Conservation (phyloP, 2,329 filamentous ascomycete genomes). For the Dryadomyces quercus-mongolicae region DNA sequence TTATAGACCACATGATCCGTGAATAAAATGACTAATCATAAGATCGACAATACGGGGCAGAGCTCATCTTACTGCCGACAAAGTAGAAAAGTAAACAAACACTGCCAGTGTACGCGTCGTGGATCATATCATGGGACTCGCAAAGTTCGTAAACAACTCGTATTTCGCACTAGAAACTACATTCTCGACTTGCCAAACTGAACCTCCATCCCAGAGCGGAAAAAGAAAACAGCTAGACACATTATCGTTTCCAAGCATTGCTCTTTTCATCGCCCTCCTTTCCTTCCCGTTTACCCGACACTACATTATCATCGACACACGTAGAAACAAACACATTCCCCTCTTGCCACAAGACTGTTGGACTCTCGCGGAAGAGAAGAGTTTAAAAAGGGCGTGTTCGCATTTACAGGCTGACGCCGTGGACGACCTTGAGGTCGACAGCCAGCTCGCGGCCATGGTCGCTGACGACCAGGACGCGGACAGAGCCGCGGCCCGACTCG, state of each 20-base stretch:
- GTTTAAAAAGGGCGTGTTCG: not conserved
- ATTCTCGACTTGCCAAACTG: not conserved
- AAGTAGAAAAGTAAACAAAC: too few species aligned
- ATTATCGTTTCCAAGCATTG: not conserved
- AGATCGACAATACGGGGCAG: too few species aligned
- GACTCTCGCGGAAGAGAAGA: not conserved
- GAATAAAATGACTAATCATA: too few species aligned
- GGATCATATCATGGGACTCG: too few species aligned
- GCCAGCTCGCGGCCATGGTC: conserved; percentile 88
- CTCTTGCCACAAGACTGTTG: too few species aligned
- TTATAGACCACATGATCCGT: too few species aligned
- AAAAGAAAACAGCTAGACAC: not conserved
- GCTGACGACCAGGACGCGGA: conserved; percentile 91
- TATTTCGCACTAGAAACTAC: conserved; percentile 1
- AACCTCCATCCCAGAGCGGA: not conserved
- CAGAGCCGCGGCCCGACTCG: conserved; percentile 81
- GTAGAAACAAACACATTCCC: not conserved
- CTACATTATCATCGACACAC: not conserved
- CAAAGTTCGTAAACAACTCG: not conserved
- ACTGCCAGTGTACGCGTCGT: too few species aligned
- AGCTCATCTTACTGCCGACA: too few species aligned
- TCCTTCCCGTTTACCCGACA: not conserved
- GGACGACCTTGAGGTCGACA: conserved; percentile 98
- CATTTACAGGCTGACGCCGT: conserved; percentile 56
- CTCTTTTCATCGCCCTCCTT: not conserved